Percentiles rank a stretch among this genome's conserved stretches.
phyloP scores from a whole-genome alignment of 2,329 filamentous ascomycete genomes.

The Claviceps sp. region DNA sequence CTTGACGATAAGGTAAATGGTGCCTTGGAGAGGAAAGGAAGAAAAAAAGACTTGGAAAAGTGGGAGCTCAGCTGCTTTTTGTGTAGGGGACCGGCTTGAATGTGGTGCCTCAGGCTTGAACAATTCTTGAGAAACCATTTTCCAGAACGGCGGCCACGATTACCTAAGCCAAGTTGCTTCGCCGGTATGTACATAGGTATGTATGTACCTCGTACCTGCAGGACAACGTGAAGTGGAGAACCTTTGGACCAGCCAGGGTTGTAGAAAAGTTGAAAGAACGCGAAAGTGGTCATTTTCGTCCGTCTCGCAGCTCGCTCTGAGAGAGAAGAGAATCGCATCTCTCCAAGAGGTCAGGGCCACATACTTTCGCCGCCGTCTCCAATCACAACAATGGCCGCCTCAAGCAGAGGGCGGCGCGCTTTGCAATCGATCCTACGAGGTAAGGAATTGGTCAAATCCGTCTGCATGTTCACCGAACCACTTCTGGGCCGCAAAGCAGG shows the following conservation, averaged over 20 bases:
- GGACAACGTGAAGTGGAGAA: background rate
- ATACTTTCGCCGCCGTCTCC: background rate
- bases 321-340: constrained; percentile 3
- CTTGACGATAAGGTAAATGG: constrained; percentile 91
- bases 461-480: background rate
- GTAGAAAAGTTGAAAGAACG: constrained; percentile 12
- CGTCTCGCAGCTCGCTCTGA: background rate
- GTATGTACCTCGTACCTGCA: background rate
- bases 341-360: constrained; percentile 5
- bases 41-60: background rate
- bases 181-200: background rate
- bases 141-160: background rate
- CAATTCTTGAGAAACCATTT: background rate
- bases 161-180: background rate
- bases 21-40: constrained; percentile 39
- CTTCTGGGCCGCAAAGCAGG: too few species aligned
- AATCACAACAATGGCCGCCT: constrained; percentile 30
- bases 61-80: constrained; percentile 9
- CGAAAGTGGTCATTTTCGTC: constrained; percentile 1
- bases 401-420: constrained; percentile 42
- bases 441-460: constrained; percentile 15
- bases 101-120: constrained; percentile 15
- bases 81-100: background rate
- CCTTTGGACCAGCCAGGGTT: background rate
- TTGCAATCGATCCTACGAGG: constrained; percentile 36